Percentiles rank a stretch among this genome's conserved stretches.
These are phyloP conservation scores for Tolypocladium paradoxum DNA, from an alignment of 2,329 filamentous ascomycete genomes.

Conservation along the genomic window DNA sequence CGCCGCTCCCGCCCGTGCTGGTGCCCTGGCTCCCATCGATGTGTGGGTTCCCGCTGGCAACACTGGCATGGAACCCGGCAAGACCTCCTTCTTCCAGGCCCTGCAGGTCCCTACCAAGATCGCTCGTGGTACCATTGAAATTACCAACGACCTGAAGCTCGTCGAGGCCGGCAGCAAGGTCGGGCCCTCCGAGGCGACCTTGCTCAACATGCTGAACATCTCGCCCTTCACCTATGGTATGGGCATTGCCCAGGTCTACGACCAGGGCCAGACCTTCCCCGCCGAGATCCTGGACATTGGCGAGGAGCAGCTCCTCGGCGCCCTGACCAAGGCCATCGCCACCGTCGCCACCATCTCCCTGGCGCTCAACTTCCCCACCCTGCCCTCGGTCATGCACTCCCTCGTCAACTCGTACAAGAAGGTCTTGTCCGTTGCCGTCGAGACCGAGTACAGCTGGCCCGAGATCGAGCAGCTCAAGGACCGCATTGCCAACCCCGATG, in stretches of 20 bases:
- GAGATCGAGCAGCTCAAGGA: constrained; percentile 98
- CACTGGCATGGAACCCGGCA: constrained; percentile 99
- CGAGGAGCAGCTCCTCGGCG: constrained; percentile 84
- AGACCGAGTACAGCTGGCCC: constrained; percentile 88
- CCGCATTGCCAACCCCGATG: constrained; percentile 97
- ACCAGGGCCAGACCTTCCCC: constrained; percentile 88
- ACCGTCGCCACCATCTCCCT: constrained; percentile 88
- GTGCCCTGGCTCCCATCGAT: constrained; percentile 86
- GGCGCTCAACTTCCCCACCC: constrained; percentile 87
- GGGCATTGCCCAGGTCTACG: constrained; percentile 92
- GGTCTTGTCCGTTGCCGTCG: constrained; percentile 74
- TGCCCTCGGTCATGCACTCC: constrained; percentile 94
- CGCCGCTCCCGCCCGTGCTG: constrained; percentile 93
- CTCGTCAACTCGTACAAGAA: constrained; percentile 99
- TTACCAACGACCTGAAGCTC: constrained; percentile 95
- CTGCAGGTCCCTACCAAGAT: constrained; percentile 99
- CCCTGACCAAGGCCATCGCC: constrained; percentile 69
- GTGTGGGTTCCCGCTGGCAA: constrained; percentile 96
- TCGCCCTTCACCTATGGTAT: constrained; percentile 99
- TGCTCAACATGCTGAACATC: constrained; percentile 99
- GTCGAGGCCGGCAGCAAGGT: constrained; percentile 89
- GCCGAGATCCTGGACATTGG: constrained; percentile 81
- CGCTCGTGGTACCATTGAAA: constrained; percentile 99
- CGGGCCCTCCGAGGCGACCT: constrained; percentile 95
- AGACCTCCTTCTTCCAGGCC: constrained; percentile 99